Evolutionary conservation across 139 green algal genomes (phyloP).

Genomic region (Pleodorina starrii): DNA sequence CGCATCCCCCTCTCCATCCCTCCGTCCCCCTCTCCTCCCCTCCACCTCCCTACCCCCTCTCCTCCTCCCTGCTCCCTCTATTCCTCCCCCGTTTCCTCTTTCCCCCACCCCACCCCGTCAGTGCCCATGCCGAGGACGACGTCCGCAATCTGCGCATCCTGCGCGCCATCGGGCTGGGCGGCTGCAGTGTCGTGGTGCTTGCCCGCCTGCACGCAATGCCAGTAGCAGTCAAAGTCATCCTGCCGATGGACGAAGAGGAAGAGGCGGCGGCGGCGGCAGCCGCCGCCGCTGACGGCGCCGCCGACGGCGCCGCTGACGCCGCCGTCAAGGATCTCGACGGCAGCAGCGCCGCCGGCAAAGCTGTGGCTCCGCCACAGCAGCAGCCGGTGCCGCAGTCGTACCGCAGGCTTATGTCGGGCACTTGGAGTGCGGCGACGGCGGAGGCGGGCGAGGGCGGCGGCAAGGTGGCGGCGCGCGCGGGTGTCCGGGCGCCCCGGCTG

Average conservation of each 20-base stretch:
- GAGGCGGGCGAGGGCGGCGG: not conserved
- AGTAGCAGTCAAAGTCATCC: constrained; percentile 17
- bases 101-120: not conserved
- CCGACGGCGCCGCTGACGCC: too few species aligned
- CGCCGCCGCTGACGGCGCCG: too few species aligned
- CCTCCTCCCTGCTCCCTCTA: too few species aligned
- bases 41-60: too few species aligned
- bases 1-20: too few species aligned
- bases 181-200: constrained; percentile 38
- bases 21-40: too few species aligned
- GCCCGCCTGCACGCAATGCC: constrained; percentile 31
- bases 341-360: too few species aligned
- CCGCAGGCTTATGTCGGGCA: too few species aligned
- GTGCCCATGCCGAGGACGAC: constrained; percentile 4
- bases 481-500: not conserved
- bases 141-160: constrained; percentile 24
- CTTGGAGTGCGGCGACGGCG: not conserved
- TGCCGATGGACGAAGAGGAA: not conserved
- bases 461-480: too few species aligned
- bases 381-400: too few species aligned
- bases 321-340: too few species aligned
- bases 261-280: not conserved
- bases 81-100: not conserved
- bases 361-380: not conserved
- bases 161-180: not conserved